Evolutionary conservation across 805 yeast species (phyloP).

Genomic region (Yarrowia porcina): DNA sequence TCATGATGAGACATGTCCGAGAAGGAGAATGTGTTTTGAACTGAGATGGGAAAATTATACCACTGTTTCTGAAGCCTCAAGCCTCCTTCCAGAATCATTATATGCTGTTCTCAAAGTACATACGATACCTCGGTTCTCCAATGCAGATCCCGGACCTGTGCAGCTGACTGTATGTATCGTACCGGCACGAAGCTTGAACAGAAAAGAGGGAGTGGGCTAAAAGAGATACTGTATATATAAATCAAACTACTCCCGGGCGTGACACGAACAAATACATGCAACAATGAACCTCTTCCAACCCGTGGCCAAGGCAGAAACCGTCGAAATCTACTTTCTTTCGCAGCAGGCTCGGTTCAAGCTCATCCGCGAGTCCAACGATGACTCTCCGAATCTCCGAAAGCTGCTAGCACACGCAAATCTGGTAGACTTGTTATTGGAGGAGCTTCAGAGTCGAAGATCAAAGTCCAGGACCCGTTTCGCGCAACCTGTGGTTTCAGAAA

Average conservation of each 20-base stretch:
- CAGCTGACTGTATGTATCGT: constrained; percentile 2
- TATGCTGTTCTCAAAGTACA: no score
- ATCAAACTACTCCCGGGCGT: background rate
- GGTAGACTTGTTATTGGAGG: background rate
- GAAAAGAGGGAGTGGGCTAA: background rate
- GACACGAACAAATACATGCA: background rate
- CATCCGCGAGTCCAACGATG: constrained; percentile 1
- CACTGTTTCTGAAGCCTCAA: no score
- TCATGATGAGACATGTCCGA: no score
- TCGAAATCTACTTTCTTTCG: background rate
- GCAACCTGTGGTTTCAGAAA: background rate
- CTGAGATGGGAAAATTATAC: no score
- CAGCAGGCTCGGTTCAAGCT: constrained; percentile 4
- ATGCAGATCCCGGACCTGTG: background rate
- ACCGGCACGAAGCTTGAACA: background rate
- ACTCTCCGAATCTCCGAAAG: constrained; percentile 8
- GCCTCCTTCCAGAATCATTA: no score
- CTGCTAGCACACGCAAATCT: constrained; percentile 15
- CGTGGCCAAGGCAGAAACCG: background rate
- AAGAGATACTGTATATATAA: background rate
- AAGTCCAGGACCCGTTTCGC: background rate
- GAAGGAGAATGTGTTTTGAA: no score
- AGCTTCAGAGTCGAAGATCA: background rate
- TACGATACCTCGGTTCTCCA: no score
- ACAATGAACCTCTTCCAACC: background rate